A percentile compares a stretch with the other conserved stretches of the same genome.
phyloP scores from a whole-genome alignment of 2,329 filamentous ascomycete genomes.

The Diplodia intermedia region DNA sequence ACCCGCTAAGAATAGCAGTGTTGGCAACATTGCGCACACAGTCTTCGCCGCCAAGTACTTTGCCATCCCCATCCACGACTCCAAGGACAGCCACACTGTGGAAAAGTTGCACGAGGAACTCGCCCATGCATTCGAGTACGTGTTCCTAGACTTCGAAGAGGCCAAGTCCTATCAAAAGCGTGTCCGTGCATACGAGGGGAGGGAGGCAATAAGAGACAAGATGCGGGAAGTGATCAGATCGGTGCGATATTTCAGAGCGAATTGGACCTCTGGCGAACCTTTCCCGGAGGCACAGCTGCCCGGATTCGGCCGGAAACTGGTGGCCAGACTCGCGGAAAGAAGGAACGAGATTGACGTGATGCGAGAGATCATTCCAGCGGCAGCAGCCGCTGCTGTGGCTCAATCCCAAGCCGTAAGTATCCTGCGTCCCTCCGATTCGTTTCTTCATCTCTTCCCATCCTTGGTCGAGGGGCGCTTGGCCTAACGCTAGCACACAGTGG shows the following conservation, averaged over 20 bases:
- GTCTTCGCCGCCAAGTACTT: constrained; percentile 42
- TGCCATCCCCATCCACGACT: constrained; percentile 39
- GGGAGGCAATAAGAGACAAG: constrained; percentile 8
- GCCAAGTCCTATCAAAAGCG: constrained; percentile 37
- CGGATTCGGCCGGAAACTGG: constrained; percentile 9
- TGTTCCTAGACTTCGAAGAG: constrained; percentile 42
- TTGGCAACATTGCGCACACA: constrained; percentile 43
- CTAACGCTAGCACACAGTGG: constrained; percentile 7
- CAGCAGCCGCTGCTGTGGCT: constrained; percentile 25
- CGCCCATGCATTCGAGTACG: constrained; percentile 41
- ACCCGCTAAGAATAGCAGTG: constrained; percentile 7
- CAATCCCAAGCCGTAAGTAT: constrained; percentile 33
- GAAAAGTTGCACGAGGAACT: constrained; percentile 41
- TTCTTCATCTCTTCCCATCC: not conserved
- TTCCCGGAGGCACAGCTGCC: constrained; percentile 1
- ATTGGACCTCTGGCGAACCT: constrained; percentile 18
- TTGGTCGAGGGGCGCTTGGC: not conserved
- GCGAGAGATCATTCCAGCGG: constrained; percentile 26
- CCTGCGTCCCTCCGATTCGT: too few species aligned
- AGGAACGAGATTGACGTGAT: constrained; percentile 33
- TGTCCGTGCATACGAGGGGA: constrained; percentile 20
- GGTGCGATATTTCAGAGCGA: not conserved
- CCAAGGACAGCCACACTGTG: constrained; percentile 37
- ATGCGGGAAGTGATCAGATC: constrained; percentile 23
- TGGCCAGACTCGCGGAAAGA: constrained; percentile 31